Evolutionary conservation across 2,329 filamentous ascomycete genomes (phyloP).

Genomic region (Ceratocystis papillata): DNA sequence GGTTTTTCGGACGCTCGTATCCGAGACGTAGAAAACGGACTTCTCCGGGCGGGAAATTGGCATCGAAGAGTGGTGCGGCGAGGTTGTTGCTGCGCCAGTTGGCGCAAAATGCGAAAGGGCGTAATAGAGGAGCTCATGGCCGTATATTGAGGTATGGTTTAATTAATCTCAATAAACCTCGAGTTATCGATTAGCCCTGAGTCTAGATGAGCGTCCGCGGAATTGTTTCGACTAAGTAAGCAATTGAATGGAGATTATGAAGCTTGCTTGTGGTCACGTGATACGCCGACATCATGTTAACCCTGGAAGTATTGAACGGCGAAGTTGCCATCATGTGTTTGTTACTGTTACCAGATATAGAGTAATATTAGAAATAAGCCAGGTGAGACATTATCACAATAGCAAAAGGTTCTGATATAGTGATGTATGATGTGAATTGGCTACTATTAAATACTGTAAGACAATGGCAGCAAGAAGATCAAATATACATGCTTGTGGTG

Average conservation of each 20-base stretch:
- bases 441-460: too few relatives aligned
- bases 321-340: too few relatives aligned
- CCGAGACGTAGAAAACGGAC: conserved; percentile 20
- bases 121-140: conserved; percentile 1
- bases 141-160: background rate
- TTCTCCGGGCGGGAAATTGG: conserved; percentile 9
- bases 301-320: too few relatives aligned
- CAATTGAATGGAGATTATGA: background rate
- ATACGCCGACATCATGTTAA: background rate
- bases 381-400: too few relatives aligned
- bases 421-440: too few relatives aligned
- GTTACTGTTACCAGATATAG: too few relatives aligned
- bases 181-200: background rate
- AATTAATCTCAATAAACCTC: background rate
- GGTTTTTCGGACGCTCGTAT: conserved; percentile 26
- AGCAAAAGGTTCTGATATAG: too few relatives aligned
- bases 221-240: background rate
- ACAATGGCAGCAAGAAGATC: too few relatives aligned
- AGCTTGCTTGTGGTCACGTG: conserved; percentile 10
- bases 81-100: conserved; percentile 22
- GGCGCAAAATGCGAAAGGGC: conserved; percentile 14
- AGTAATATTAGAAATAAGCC: too few relatives aligned
- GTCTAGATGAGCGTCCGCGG: background rate
- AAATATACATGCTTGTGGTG: too few relatives aligned
- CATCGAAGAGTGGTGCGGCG: conserved; percentile 2